Evolutionary conservation across 2,329 filamentous ascomycete species (phyloP).

Genomic region (Phialophora tarda): DNA sequence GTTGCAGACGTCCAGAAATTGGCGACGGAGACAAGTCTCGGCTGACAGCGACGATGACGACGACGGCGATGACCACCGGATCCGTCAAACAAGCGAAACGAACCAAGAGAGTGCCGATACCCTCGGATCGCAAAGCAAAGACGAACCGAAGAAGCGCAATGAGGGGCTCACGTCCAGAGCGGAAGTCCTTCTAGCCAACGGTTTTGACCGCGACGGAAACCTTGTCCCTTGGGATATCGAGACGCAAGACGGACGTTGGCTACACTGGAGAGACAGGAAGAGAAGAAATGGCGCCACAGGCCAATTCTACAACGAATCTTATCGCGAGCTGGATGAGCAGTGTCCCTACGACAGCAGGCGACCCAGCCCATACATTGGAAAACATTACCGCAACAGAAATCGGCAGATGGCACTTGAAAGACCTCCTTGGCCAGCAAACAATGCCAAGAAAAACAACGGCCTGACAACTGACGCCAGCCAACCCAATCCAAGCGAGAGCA

Average conservation of each 20-base stretch:
- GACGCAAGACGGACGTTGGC: constrained; percentile 37
- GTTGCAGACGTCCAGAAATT: constrained; percentile 4
- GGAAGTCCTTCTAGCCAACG: constrained; percentile 25
- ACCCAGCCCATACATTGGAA: constrained; percentile 26
- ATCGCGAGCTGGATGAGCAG: constrained; percentile 28
- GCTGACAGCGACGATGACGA: constrained; percentile 34
- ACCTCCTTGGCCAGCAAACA: constrained; percentile 32
- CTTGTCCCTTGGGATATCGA: constrained; percentile 34
- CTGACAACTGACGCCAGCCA: not conserved
- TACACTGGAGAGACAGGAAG: constrained; percentile 36
- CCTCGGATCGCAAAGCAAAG: constrained; percentile 3
- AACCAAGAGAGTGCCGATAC: not conserved
- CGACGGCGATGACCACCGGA: constrained; percentile 25
- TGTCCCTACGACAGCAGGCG: constrained; percentile 33
- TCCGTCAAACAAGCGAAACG: not conserved
- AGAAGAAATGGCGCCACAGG: constrained; percentile 20
- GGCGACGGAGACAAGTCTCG: constrained; percentile 29
- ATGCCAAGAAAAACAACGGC: not conserved
- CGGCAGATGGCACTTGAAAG: not conserved
- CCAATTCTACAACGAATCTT: constrained; percentile 6
- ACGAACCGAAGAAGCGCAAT: constrained; percentile 1
- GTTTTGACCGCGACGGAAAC: constrained; percentile 29
- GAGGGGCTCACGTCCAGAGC: constrained; percentile 10
- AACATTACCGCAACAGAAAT: constrained; percentile 7
- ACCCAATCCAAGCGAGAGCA: not conserved